Base-by-base conservation (phyloP, 768 basidiomycete genomes). In the Terana coerulea region DNA sequence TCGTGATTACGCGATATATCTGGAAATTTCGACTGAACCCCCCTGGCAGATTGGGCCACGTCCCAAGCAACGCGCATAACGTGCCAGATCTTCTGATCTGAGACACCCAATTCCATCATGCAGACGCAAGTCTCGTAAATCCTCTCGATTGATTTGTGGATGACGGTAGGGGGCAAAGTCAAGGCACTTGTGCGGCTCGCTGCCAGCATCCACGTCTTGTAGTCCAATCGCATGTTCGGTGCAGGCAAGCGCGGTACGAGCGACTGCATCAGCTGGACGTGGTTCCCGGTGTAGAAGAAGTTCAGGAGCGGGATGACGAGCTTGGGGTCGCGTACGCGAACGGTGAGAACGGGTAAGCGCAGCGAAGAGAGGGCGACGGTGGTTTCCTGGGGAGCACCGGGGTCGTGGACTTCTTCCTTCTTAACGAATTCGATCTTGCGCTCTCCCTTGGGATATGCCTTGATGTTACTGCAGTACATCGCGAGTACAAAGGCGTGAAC, bases 31-130 rank as follows among this genome's bases (percentile, higher is more conserved):
- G 3, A 24, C 52, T 40, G 39, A 30, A 57, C 19, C 12, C 53
- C 59, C 39, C 79, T 64, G 5, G 75, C 72, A 1, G 26, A 53
- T 49, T 77, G 45, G 17, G 75, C 62, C 2, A 66, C 59, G 24
- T 67, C 71, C 77, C 78, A 80, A 2, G 72, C 71, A n/a, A 69
- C 59, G 24, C 77, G 70, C 12, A 79, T 59, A 5, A 68, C 65
- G 14, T 67, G 66, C 70, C 75, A 78, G 21, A 79, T 64, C 3
- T 55, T 54, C 15, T 57, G 54, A 51, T 79, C 76, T 41, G 67
- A 67, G 41, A 80, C 71, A n/a, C 78, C 78, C 28, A 80, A 62
- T 2, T 67, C 68, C 43, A 68, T 68, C 6, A 63, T 70, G 53
- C 78, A 77, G 22, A 69, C 65, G 75, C 75, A 78, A 3, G 44